Conservation (phyloP, 108 stramenopile species). For the Fragilaria radians region DNA sequence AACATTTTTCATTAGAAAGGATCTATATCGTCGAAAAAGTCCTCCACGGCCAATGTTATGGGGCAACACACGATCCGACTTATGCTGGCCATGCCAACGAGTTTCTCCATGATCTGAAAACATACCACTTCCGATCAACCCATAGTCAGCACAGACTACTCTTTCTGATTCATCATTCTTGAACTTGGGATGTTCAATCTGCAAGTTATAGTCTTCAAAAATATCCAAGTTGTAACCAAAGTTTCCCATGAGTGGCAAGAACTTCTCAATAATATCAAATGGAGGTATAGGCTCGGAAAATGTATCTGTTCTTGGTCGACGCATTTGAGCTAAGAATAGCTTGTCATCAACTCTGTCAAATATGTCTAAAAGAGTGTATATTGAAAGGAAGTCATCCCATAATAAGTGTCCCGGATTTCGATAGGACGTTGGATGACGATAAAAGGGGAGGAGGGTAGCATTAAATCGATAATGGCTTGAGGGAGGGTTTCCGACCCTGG, state of each 20-base stretch:
- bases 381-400: not conserved
- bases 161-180: not conserved
- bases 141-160: not conserved
- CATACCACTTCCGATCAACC: not conserved
- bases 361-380: not conserved
- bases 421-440: slow-evolving; percentile 20
- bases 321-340: not conserved
- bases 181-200: not conserved
- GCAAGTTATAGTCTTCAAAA: not conserved
- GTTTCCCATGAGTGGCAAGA: not conserved
- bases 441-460: not conserved
- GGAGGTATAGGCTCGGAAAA: not conserved
- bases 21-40: not conserved
- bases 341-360: not conserved
- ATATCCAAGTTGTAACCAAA: not conserved
- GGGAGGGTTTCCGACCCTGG: not conserved
- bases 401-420: slow-evolving; percentile 1
- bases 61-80: not conserved
- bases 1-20: not conserved
- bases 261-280: not conserved
- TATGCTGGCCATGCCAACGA: not conserved
- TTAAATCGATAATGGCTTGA: slow-evolving; percentile 28
- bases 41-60: not conserved
- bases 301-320: not conserved
- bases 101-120: not conserved